Evolutionary conservation across 208 protist species (phyloP).

Genomic region (Angomonas ambiguus): DNA sequence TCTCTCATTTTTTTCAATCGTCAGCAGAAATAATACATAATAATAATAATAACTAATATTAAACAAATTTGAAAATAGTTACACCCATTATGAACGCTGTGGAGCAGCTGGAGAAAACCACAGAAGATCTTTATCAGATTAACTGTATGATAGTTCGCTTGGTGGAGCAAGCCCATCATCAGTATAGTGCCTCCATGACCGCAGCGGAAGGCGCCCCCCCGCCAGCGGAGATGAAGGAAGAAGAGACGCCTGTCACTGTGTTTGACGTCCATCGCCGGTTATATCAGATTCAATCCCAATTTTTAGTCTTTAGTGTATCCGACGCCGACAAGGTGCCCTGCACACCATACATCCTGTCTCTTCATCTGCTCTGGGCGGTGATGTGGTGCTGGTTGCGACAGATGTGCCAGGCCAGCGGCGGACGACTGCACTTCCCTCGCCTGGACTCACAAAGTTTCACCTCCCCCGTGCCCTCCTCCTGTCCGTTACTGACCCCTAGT

Average conservation of each 20-base stretch:
- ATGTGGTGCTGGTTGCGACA: slow-evolving; percentile 46
- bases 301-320: background rate
- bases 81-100: background rate
- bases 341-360: background rate
- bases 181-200: background rate
- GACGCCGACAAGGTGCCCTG: background rate
- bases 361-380: slow-evolving; percentile 35
- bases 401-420: slow-evolving; percentile 34
- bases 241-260: no score
- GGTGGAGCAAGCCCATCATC: background rate
- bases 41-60: background rate
- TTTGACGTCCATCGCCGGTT: background rate
- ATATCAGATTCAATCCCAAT: background rate
- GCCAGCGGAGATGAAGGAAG: no score
- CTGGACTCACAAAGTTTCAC: background rate
- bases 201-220: background rate
- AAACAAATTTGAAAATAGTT: no score
- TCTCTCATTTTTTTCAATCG: slow-evolving; percentile 2
- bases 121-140: background rate
- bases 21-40: background rate
- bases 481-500: slow-evolving; percentile 1
- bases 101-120: background rate
- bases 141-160: background rate
- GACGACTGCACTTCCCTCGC: slow-evolving; percentile 17
- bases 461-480: background rate